Evolutionary conservation across 345 rosid genomes (phyloP).

Genomic region (Toxicodendron radicans): DNA sequence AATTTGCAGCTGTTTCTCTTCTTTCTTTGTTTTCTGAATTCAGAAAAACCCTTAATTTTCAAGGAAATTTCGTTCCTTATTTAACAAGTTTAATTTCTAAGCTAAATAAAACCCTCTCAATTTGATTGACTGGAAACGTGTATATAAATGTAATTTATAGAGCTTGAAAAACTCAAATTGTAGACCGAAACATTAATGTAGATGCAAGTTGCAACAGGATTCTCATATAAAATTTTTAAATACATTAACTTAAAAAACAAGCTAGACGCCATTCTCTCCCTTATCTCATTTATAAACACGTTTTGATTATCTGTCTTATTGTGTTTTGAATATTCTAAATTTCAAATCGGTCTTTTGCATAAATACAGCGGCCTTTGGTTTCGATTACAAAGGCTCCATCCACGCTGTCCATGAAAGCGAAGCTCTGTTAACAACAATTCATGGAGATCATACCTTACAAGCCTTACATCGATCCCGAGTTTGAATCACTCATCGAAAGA

Average conservation of each 20-base stretch:
- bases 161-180: neutral
- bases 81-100: neutral
- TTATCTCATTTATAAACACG: slow-evolving; percentile 21
- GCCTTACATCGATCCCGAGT: slow-evolving; percentile 77
- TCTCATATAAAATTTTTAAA: neutral
- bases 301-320: neutral
- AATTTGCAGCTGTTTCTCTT: neutral
- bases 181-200: neutral
- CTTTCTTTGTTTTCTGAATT: neutral
- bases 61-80: neutral
- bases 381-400: neutral
- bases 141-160: neutral
- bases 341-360: neutral
- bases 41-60: neutral
- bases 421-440: slow-evolving; percentile 14
- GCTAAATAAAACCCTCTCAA: too few relatives aligned
- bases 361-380: neutral
- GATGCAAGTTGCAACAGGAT: neutral
- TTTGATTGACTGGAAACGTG: neutral
- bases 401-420: neutral
- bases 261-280: slow-evolving; percentile 20
- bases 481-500: slow-evolving; percentile 75
- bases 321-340: neutral
- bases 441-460: slow-evolving; percentile 62
- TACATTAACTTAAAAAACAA: slow-evolving; percentile 8